A percentile compares a stretch with the other conserved stretches of the same genome.
Evolutionary conservation across 331 rosid genomes (phyloP).

Genomic region (Cydonia oblonga): DNA sequence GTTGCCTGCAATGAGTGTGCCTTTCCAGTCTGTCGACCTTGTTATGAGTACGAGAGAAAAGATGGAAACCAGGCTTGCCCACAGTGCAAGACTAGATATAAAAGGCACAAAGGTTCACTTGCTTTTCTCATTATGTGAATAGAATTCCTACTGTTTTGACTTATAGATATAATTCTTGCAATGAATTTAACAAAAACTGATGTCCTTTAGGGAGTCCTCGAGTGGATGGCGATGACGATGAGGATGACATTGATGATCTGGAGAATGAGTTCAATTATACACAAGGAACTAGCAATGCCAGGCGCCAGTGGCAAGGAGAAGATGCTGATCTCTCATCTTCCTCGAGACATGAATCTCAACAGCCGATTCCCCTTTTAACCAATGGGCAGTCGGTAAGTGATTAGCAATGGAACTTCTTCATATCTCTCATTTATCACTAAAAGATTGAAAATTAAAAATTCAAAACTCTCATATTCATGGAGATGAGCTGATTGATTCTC

Average conservation of each 20-base stretch:
- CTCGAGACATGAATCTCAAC: conserved; percentile 78
- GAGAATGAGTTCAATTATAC: conserved; percentile 73
- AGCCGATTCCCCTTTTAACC: conserved; percentile 74
- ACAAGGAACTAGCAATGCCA: conserved; percentile 43
- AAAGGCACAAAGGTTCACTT: conserved; percentile 72
- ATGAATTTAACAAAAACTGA: conserved; percentile 11
- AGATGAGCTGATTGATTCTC: background rate
- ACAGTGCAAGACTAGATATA: conserved; percentile 93
- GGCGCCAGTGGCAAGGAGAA: conserved; percentile 66
- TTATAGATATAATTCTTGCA: background rate
- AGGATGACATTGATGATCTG: conserved; percentile 72
- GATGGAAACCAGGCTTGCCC: conserved; percentile 91
- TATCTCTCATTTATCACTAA: background rate
- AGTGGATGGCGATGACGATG: conserved; percentile 93
- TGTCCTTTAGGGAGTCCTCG: conserved; percentile 76
- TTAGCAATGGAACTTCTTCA: background rate
- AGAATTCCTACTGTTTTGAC: background rate
- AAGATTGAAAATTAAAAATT: background rate
- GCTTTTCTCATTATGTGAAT: background rate
- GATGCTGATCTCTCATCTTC: conserved; percentile 71
- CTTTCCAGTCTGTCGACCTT: conserved; percentile 88
- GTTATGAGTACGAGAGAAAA: conserved; percentile 86
- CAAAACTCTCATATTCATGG: background rate
- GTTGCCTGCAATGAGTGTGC: conserved; percentile 97
- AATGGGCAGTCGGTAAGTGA: conserved; percentile 63